A percentile compares a stretch with the other conserved stretches of the same genome.
These are phyloP conservation scores for Arthroderma sp. DNA, from an alignment of 2,329 filamentous ascomycete species.

Conservation along the genomic window DNA sequence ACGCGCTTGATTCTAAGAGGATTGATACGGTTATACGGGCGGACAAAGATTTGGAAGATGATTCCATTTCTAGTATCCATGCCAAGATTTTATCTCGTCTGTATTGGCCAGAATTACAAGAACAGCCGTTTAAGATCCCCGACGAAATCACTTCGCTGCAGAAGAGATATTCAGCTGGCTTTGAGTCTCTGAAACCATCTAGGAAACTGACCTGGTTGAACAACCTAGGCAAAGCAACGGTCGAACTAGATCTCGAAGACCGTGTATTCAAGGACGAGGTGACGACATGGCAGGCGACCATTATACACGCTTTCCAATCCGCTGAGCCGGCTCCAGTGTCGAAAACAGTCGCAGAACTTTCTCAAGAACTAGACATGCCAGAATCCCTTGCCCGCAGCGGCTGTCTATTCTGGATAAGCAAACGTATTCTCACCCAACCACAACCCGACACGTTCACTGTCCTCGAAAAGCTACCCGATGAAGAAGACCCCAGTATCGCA, in stretches of 20 bases:
- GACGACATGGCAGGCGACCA: slow-evolving; percentile 74
- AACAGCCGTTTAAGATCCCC: slow-evolving; percentile 38
- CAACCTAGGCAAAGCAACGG: slow-evolving; percentile 63
- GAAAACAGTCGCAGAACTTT: slow-evolving; percentile 35
- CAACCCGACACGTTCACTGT: slow-evolving; percentile 45
- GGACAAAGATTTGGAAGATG: slow-evolving; percentile 31
- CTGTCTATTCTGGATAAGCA: slow-evolving; percentile 51
- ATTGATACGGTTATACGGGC: slow-evolving; percentile 58
- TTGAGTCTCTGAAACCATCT: slow-evolving; percentile 66
- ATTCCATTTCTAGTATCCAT: slow-evolving; percentile 38
- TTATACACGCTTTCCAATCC: slow-evolving; percentile 70
- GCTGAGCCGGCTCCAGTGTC: slow-evolving; percentile 28
- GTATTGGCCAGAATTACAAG: slow-evolving; percentile 77
- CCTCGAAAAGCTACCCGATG: slow-evolving; percentile 41
- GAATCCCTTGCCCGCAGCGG: slow-evolving; percentile 46
- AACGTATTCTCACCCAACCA: slow-evolving; percentile 38
- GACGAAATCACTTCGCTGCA: slow-evolving; percentile 45
- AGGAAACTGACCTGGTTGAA: slow-evolving; percentile 84
- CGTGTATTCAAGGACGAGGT: slow-evolving; percentile 58
- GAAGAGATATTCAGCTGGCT: slow-evolving; percentile 58
- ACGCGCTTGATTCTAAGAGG: slow-evolving; percentile 70
- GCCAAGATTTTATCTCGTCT: slow-evolving; percentile 81
- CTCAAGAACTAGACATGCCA: slow-evolving; percentile 43
- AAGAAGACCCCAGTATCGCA: slow-evolving; percentile 17
- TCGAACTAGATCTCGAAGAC: slow-evolving; percentile 74